Base-by-base conservation (phyloP, 2,329 filamentous ascomycete species). In the Cercospora sesami region DNA sequence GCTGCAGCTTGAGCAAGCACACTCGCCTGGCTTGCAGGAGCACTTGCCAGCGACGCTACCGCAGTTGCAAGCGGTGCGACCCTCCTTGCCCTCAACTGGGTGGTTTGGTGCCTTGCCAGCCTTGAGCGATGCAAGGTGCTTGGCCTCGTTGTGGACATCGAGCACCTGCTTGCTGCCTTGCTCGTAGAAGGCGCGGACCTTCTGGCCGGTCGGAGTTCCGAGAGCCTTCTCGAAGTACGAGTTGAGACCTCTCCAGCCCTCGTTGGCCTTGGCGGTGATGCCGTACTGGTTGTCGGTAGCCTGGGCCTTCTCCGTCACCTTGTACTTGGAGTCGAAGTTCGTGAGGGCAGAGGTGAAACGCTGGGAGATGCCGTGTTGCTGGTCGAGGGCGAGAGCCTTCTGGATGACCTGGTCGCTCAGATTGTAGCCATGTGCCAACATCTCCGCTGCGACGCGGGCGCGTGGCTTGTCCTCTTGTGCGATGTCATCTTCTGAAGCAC, bases 381-480 rank as follows among this genome's bases (percentile, higher is more conserved):
- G 84, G 84, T 99, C 95, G 62, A 98, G 88, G 31, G 92, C 88
- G 76, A 99, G 91, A 71, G 93, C 94, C 71, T 87, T 87, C 83
- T 95, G 87, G 74, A 97, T 90, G 61, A 92, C 91, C 66, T 86
- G 83, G 78, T 91, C 89, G 69, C 87, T 93, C 72, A 98, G 85
- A 45, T 89, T 87, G 83, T 99, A 99, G 74, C 95, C 95, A 76
- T 97, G 93, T 10, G 95, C 94, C 36, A 99, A 90, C 81, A 98
- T 97, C 83, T 99, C 95, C 72, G 95, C 95, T 61, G 97, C 81
- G 80, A 99, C 97, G 75, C 95, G 92, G 48, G 91, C 89, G 76
- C 94, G 91, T 16, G 95, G 95, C 86, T 99, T 99, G 85, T 98
- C 93, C 82, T 99, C 95, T 79, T 99, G 95, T 14, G 90, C 89